Evolutionary conservation across 2,329 filamentous ascomycete genomes (phyloP).

Genomic region (Decorospora gaudefroyi): DNA sequence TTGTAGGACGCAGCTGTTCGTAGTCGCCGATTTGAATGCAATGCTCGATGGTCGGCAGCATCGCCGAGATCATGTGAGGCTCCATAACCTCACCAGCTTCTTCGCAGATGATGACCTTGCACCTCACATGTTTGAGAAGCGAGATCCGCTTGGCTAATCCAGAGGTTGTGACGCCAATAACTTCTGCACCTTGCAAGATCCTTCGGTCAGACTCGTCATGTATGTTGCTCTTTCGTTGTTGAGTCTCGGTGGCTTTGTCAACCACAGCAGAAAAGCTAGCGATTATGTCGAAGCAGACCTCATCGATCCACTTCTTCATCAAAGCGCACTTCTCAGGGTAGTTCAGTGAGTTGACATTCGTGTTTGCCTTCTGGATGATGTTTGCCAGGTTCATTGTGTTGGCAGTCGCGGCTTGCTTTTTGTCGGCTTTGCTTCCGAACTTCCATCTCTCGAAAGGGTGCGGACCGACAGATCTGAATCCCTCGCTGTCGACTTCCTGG

Average conservation of each 20-base stretch:
- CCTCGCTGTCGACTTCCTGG: constrained; percentile 15
- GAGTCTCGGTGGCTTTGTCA: constrained; percentile 11
- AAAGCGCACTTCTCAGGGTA: constrained; percentile 17
- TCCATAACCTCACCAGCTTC: constrained; percentile 72
- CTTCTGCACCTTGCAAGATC: constrained; percentile 50
- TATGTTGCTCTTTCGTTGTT: constrained; percentile 25
- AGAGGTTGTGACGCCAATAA: constrained; percentile 65
- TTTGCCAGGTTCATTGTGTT: not conserved
- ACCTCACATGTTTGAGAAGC: constrained; percentile 55
- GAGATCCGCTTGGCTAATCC: constrained; percentile 61
- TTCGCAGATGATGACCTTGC: constrained; percentile 67
- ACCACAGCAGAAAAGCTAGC: constrained; percentile 22
- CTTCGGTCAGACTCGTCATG: constrained; percentile 49
- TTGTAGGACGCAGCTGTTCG: constrained; percentile 63
- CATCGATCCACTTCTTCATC: constrained; percentile 21
- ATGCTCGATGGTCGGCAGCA: constrained; percentile 65
- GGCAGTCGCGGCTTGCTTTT: not conserved
- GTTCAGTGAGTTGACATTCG: constrained; percentile 16
- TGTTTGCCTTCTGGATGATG: constrained; percentile 16
- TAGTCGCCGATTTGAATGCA: constrained; percentile 69
- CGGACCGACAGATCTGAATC: constrained; percentile 22
- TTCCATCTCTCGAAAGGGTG: constrained; percentile 35
- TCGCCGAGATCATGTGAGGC: constrained; percentile 62
- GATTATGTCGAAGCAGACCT: constrained; percentile 17
- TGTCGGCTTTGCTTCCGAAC: not conserved